Evolutionary conservation across 2,329 filamentous ascomycete species (phyloP), one percentile per base, ranked within the genome.

Genomic region (Stemphylium vesicarium): DNA sequence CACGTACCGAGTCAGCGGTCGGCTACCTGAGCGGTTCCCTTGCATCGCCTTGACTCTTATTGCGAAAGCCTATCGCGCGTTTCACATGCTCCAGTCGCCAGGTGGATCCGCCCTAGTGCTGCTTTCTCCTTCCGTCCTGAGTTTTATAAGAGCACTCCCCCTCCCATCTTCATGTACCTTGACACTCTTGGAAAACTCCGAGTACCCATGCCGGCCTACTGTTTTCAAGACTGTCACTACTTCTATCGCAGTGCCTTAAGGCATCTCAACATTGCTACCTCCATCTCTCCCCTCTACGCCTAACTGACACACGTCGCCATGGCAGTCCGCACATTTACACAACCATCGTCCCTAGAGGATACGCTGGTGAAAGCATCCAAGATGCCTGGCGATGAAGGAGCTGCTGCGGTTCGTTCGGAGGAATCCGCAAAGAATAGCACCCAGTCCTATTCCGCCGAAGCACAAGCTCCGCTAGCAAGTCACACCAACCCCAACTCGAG

Each of bases 221-320:
- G 82, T 77, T 81, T 91, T 53, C 88, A 95, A 82, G 90, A 96
- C 78, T 96, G 90, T 72, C 91, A 96, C 76, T 96, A 96, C 80
- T 96, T 96, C 80, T 95, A 91, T 81, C 91, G 91, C 82, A 96
- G 88, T 77, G 90, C 91, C 73, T 81, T 96, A 79, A 91, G 91
- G 82, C 88, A 92, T 73, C 81, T 96, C 68, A 94, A 90, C 72
- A 87, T 96, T 68, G 85, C 87, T 79, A 96, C 90, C 68, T 84
- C 81, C 70, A 85, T 96, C 76, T 91, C 89, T 64, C 88, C 89
- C 66, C 81, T 91, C 50, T 92, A 91, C 81, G 84, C 83, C 77
- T 91, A 81, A 67, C 58, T 69, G 68, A 76, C 83, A 74, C 82
- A 80, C 83, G 59, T 79, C 53, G 80, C 77, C 60, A 84, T 85